Evolutionary conservation across 163 green algal species (phyloP), one percentile per base, ranked within the genome.

Genomic region (Volvox carteri): DNA sequence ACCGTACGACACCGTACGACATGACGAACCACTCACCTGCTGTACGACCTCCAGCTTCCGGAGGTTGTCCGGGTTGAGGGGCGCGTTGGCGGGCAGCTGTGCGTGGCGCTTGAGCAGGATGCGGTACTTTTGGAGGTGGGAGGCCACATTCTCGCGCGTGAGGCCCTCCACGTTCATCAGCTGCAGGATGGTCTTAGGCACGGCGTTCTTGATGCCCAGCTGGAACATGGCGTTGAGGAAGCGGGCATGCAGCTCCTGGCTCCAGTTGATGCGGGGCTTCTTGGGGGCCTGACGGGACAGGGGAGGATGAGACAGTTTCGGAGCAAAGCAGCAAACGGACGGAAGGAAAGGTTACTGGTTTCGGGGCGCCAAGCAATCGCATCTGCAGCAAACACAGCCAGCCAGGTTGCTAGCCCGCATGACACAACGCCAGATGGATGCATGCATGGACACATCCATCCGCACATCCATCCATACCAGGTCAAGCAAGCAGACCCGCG

Each of bases 91-190:
- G 46, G 91, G 91, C 67, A 91, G 78, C 30, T 85, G 42, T 23
- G 87, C 52, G 33, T 83, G 76, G 28, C 89, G 86, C 93, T 97
- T 97, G 33, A 98, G 91, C 86, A 97, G 95, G 78, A 99, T 90
- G 50, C 97, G 92, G 93, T 98, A 99, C 92, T 99, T 99, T 86
- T 98, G 97, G 46, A 99, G 91, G 89, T 99, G 97, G 84, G 91
- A 97, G 23, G 97, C 97, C 62, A 99, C 97, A 77, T 99, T 99
- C 90, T 99, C 97, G 7, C 97, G 89, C 1, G 97, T 99, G 77
- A 99, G 92, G 21, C 96, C 96, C 42, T 97, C 93, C 54, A 99
- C 97, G 56, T 95, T 94, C 97, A 99, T 99, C 65, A 97, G 75
- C 93, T 97, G 93, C 77, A 99, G 94, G 84, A 99, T 98, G 39